phyloP scores from a whole-genome alignment of 805 yeast genomes.

The Starmerella etchellsii region DNA sequence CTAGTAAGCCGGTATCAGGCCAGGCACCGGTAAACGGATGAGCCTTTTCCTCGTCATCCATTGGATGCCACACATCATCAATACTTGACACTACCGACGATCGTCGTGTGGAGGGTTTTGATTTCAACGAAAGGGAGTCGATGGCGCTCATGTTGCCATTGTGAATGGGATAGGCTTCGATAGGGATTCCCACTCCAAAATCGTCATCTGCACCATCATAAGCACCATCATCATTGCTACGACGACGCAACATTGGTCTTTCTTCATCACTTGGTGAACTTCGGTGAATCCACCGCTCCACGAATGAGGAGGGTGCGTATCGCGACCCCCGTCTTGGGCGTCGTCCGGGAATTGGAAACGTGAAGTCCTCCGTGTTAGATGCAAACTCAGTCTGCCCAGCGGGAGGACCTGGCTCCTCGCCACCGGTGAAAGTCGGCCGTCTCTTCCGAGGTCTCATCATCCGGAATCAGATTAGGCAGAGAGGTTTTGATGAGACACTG shows the following conservation, averaged over 20 bases:
- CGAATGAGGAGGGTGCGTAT: constrained; percentile 12
- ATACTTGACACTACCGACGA: constrained; percentile 53
- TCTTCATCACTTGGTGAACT: constrained; percentile 7
- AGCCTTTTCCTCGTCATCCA: constrained; percentile 34
- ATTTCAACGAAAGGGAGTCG: constrained; percentile 24
- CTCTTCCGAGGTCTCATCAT: constrained; percentile 15
- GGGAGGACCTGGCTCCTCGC: constrained; percentile 2
- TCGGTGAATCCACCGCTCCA: constrained; percentile 23
- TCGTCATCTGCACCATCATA: constrained; percentile 9
- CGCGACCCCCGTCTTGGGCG: constrained; percentile 11
- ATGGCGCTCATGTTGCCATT: not conserved
- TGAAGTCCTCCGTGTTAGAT: not conserved
- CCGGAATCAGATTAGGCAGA: no score
- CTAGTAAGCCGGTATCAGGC: constrained; percentile 73
- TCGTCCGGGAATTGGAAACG: not conserved
- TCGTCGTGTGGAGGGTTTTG: constrained; percentile 55
- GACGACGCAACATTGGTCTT: constrained; percentile 6
- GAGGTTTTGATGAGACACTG: no score
- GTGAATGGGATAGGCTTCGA: constrained; percentile 8
- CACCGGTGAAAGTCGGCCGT: constrained; percentile 17
- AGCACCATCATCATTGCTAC: not conserved
- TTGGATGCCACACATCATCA: constrained; percentile 85
- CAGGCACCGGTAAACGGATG: constrained; percentile 32
- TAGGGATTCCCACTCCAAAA: constrained; percentile 19
- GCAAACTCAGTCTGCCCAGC: not conserved